These are phyloP conservation scores for Sugiyamaella americana DNA, from an alignment of 805 yeast genomes.

Conservation along the genomic window DNA sequence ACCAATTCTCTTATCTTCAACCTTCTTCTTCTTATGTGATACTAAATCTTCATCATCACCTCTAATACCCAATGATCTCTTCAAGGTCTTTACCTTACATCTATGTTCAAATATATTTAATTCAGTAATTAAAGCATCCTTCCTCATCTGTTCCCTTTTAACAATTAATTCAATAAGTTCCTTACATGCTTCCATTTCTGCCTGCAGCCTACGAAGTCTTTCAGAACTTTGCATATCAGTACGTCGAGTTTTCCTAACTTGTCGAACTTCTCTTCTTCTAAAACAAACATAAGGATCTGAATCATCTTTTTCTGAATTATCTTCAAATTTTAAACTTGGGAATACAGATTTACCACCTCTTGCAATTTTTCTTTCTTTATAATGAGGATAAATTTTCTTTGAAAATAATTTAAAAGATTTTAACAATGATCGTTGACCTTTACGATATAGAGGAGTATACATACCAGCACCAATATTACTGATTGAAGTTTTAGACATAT, in stretches of 20 bases:
- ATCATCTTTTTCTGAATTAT: conserved; percentile 80
- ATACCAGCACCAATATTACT: conserved; percentile 30
- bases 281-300: conserved; percentile 93
- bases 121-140: conserved; percentile 58
- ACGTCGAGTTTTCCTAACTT: conserved; percentile 91
- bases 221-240: conserved; percentile 89
- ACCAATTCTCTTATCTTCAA: conserved; percentile 18
- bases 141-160: conserved; percentile 62
- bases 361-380: conserved; percentile 67
- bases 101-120: conserved; percentile 65
- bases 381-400: conserved; percentile 63
- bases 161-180: conserved; percentile 63
- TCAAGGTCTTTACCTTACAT: conserved; percentile 61
- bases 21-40: conserved; percentile 58
- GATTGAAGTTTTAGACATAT: conserved; percentile 6
- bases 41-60: conserved; percentile 82
- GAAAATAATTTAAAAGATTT: conserved; percentile 48
- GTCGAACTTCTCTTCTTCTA: conserved; percentile 91
- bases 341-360: conserved; percentile 64
- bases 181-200: conserved; percentile 71
- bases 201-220: conserved; percentile 63
- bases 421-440: conserved; percentile 17
- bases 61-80: conserved; percentile 66
- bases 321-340: conserved; percentile 78
- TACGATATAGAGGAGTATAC: conserved; percentile 25